phyloP scores from a whole-genome alignment of 768 basidiomycete genomes.

The Macrolepiota albuminosa region DNA sequence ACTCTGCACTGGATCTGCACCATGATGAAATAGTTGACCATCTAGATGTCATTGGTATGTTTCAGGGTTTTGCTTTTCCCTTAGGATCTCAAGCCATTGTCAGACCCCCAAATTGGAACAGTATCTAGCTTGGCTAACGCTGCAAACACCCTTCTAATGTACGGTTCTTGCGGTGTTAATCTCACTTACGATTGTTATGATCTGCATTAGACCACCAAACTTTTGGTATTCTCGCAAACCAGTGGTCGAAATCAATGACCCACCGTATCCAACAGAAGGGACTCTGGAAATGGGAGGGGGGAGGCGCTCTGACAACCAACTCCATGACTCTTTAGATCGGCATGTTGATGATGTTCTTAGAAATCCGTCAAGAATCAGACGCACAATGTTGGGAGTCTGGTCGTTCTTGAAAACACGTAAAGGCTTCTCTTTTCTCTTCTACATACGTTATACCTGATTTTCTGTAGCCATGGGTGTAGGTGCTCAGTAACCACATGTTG shows the following conservation, averaged over 20 bases:
- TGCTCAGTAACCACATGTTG: constrained; percentile 8
- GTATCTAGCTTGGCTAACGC: constrained; percentile 75
- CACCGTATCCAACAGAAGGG: constrained; percentile 27
- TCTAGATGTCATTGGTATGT: constrained; percentile 70
- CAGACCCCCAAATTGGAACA: constrained; percentile 72
- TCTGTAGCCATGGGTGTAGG: constrained; percentile 62
- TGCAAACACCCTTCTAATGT: constrained; percentile 76
- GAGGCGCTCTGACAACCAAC: constrained; percentile 20
- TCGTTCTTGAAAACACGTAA: constrained; percentile 80
- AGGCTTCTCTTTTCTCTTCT: constrained; percentile 19
- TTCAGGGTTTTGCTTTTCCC: neutral
- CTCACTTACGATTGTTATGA: constrained; percentile 1
- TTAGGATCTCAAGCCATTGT: neutral
- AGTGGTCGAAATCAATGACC: constrained; percentile 49
- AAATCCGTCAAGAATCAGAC: constrained; percentile 52
- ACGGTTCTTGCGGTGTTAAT: neutral
- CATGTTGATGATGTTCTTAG: constrained; percentile 77
- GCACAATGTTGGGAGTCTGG: constrained; percentile 70
- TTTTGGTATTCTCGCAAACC: constrained; percentile 70
- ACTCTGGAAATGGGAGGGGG: constrained; percentile 25
- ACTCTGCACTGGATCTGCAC: constrained; percentile 37
- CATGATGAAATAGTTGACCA: constrained; percentile 82
- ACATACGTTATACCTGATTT: neutral
- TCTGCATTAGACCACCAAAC: constrained; percentile 52
- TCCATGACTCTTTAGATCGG: constrained; percentile 53